Evolutionary conservation across 805 yeast species (phyloP), one percentile per base, ranked within the genome.

Genomic region (Ogataea ganodermae): DNA sequence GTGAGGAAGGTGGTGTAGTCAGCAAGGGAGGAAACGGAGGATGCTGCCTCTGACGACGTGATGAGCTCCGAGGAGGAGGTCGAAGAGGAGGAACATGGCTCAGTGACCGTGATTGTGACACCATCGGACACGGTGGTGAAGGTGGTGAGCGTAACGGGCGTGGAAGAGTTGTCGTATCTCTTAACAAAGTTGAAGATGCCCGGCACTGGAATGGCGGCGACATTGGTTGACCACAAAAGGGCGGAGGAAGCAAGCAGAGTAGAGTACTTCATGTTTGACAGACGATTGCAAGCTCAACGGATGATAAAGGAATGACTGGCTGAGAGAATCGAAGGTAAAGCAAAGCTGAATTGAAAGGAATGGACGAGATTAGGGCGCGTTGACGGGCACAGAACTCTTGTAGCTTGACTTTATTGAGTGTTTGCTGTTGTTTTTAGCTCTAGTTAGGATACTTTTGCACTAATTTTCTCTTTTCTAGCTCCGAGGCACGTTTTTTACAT

Each of bases 271-370:
- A 59, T 59, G 22, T 21, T 17, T 8, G 14, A 45, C 50, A 17
- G 23, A 31, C 44, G 51, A 45, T 36, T 45, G 43, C 48, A 27
- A 26, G 40, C 41, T 51, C 58, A 59, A 59, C 56, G 53, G 58
- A 50, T 49, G 33, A 32, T 52, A 49, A 61, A 61, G 53, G 65
- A 61, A 40, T 55, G 65, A 60, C 57, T 59, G 58, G 58, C 54
- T 55, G 61, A 49, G 40, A 28, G 36, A 16, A 44, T 49, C 52
- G 45, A 36, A 50, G 31, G 44, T 41, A 24, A 16, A 36, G 40
- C 14, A 35, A 35, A 35, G 50, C 26, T 26, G 13, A 16, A 4
- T 6, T 20, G 6, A 49, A 50, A 57, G 49, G 59, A 55, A 50
- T 48, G 60, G 60, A 54, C 58, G 58, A 55, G 58, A 52, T 30